Conservation (phyloP, 2,329 filamentous ascomycete species). For the Allantophomopsis cytisporea region DNA sequence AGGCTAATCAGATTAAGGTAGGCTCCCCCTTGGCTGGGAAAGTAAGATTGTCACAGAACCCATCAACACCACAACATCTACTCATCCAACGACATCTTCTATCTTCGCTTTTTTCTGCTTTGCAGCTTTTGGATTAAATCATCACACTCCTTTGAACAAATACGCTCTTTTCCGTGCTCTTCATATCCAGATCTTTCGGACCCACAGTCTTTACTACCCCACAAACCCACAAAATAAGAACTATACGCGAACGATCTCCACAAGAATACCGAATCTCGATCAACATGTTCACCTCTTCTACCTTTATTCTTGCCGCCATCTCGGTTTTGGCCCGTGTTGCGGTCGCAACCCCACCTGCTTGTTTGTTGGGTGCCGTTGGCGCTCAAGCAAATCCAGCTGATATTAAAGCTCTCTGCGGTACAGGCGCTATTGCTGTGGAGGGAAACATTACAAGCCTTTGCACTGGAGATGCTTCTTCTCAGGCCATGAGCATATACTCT, state of each 20-base stretch:
- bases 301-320: slow-evolving; percentile 9
- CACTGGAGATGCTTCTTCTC: slow-evolving; percentile 4
- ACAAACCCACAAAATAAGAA: not conserved
- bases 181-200: too few species aligned
- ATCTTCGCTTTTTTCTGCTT: too few species aligned
- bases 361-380: slow-evolving; percentile 12
- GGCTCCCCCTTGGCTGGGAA: too few species aligned
- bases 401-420: slow-evolving; percentile 8
- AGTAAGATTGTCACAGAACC: too few species aligned
- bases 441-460: slow-evolving; percentile 8
- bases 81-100: too few species aligned
- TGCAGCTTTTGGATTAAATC: too few species aligned
- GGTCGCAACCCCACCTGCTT: slow-evolving; percentile 12
- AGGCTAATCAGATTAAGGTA: too few species aligned
- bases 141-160: too few species aligned
- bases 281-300: slow-evolving; percentile 11
- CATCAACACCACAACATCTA: too few species aligned
- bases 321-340: slow-evolving; percentile 8
- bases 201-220: too few species aligned
- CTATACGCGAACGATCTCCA: not conserved
- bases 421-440: slow-evolving; percentile 3
- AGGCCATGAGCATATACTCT: slow-evolving; percentile 8
- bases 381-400: slow-evolving; percentile 10
- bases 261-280: slow-evolving; percentile 2
- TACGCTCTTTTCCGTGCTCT: too few species aligned